These are phyloP conservation scores for Pholiota conissans DNA, from an alignment of 768 basidiomycete genomes.

Conservation along the genomic window DNA sequence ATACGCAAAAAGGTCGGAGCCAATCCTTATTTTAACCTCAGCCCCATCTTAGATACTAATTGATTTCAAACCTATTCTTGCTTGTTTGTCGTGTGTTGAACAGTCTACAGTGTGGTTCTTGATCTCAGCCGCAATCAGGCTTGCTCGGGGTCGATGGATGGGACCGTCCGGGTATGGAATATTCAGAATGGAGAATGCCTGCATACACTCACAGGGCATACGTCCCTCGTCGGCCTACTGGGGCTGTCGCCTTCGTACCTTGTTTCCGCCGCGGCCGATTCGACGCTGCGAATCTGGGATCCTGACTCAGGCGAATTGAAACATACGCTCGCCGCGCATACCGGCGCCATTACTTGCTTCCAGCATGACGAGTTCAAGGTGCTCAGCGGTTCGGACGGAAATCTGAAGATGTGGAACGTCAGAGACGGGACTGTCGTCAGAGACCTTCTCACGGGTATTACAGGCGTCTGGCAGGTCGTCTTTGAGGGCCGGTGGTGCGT, in stretches of 20 bases:
- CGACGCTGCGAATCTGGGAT: conserved; percentile 94
- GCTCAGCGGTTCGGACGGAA: conserved; percentile 92
- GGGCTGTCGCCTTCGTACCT: conserved; percentile 87
- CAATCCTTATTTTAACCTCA: conserved; percentile 11
- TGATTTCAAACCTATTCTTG: neutral
- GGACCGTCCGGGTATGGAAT: conserved; percentile 95
- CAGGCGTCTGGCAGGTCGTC: conserved; percentile 97
- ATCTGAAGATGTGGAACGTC: conserved; percentile 97
- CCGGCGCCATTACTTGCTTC: conserved; percentile 99
- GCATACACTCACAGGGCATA: conserved; percentile 86
- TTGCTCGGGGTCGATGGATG: conserved; percentile 98
- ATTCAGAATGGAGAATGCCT: conserved; percentile 78
- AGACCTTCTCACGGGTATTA: conserved; percentile 88
- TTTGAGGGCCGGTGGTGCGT: conserved; percentile 95
- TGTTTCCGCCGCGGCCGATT: conserved; percentile 96
- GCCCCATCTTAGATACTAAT: neutral
- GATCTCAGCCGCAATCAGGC: conserved; percentile 86
- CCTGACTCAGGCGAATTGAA: conserved; percentile 78
- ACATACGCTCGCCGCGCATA: conserved; percentile 86
- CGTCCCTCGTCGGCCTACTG: conserved; percentile 91
- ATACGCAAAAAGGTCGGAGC: conserved; percentile 83
- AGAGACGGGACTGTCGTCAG: conserved; percentile 82
- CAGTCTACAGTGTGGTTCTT: conserved; percentile 94
- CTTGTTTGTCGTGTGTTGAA: neutral
- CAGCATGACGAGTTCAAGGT: conserved; percentile 99